These are phyloP conservation scores for Penicillium steckii DNA, from an alignment of 495 filamentous ascomycete genomes.

Conservation along the genomic window DNA sequence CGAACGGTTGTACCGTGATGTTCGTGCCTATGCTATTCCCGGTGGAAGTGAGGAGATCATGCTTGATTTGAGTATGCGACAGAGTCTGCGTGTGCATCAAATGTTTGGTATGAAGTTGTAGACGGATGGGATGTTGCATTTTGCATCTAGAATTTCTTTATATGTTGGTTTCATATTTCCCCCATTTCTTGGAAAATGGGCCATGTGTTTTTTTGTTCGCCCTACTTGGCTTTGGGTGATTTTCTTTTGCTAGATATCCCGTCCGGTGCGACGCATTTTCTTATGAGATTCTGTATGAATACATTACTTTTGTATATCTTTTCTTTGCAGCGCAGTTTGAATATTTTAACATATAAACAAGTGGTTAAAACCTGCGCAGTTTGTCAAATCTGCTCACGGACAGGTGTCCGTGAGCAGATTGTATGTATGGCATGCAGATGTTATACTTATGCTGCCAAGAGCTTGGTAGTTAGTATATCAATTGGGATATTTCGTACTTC, in stretches of 20 bases:
- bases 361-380: too few relatives aligned
- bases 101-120: slow-evolving; percentile 96
- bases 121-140: background rate
- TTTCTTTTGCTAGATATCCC: slow-evolving; percentile 19
- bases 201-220: background rate
- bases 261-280: slow-evolving; percentile 18
- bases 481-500: too few relatives aligned
- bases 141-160: too few relatives aligned
- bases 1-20: slow-evolving; percentile 92
- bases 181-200: slow-evolving; percentile 2
- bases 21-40: slow-evolving; percentile 96
- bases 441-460: too few relatives aligned
- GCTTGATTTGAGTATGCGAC: slow-evolving; percentile 93
- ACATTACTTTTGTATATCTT: slow-evolving; percentile 6
- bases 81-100: slow-evolving; percentile 86
- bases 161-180: slow-evolving; percentile 1
- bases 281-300: slow-evolving; percentile 20
- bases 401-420: too few relatives aligned
- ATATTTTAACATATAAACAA: too few relatives aligned
- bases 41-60: slow-evolving; percentile 98
- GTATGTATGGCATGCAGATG: too few relatives aligned
- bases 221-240: background rate
- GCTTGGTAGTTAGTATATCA: too few relatives aligned
- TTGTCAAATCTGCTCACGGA: too few relatives aligned
- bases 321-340: too few relatives aligned